Evolutionary conservation across 2,329 filamentous ascomycete genomes (phyloP), one percentile per base, ranked within the genome.

Genomic region (Cladorrhinum sp.): DNA sequence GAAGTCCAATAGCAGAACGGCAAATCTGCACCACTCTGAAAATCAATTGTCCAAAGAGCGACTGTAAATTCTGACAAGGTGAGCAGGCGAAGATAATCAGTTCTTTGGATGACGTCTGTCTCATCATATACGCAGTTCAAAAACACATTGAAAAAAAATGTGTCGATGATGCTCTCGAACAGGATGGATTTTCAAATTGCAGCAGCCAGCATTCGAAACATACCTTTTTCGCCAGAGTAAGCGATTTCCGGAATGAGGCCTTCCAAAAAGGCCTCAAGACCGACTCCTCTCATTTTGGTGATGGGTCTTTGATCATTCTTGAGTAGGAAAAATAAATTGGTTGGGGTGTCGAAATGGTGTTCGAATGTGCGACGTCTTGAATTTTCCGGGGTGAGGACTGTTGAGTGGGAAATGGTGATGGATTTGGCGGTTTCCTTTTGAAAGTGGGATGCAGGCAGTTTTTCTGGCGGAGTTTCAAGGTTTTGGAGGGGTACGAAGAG

Each of bases 261-360:
- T 66, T 79, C 77, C 55, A 79, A 72, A 66, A 79, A 69, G 67
- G 76, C 75, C 67, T 79, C 77, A 61, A 79, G 73, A 65, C 76
- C 77, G 22, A 59, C 59, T 64, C 60, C 65, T 55, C 59, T 69
- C 68, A 69, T 69, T 64, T 68, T 73, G 50, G 71, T 71, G 73
- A 76, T 76, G 24, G 12, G 48, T n/a, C 36, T 20, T 7, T 50
- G 50, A 23, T 61, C 67, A 68, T 69, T 61, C 55, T 50, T 24
- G 22, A 50, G 10, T 8, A 50, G 24, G 22, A 50, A 50, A 50
- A 50, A 50, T n/a, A 16, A 12, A 6, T 5, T 3, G 22, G 22
- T 16, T 9, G 24, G 20, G 24, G 7, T 3, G 22, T 50, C 49
- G 49, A 50, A 16, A 18, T 50, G 22, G 22, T 24, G 16, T 22